Conservation (phyloP, 2,329 filamentous ascomycete genomes). For the Trichoderma citrinoviride region DNA sequence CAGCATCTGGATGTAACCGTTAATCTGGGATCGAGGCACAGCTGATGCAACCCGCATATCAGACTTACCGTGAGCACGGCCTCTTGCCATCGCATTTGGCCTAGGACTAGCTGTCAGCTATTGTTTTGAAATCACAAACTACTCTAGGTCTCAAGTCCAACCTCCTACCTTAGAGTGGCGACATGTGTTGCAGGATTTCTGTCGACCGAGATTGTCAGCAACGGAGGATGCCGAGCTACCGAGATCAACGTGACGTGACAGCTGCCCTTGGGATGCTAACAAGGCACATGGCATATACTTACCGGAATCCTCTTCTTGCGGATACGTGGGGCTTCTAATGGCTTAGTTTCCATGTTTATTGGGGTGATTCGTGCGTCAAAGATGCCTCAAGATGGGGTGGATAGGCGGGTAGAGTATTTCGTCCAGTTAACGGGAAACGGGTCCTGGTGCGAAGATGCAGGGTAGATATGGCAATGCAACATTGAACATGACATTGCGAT, state of each 20-base stretch:
- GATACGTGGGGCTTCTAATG: slow-evolving; percentile 5
- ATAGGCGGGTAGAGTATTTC: not conserved
- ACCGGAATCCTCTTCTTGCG: slow-evolving; percentile 28
- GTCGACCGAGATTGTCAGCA: not conserved
- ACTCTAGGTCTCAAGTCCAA: not conserved
- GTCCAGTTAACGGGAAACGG: not conserved
- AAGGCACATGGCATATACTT: slow-evolving; percentile 5
- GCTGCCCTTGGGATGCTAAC: not conserved
- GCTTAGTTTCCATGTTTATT: not conserved
- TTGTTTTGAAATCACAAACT: not conserved
- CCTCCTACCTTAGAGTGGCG: slow-evolving; percentile 29
- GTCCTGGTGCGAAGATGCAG: not conserved
- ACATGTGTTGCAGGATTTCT: slow-evolving; percentile 32
- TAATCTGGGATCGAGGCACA: slow-evolving; percentile 10
- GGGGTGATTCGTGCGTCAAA: not conserved
- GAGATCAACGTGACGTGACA: slow-evolving; percentile 9
- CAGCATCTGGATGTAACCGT: slow-evolving; percentile 24
- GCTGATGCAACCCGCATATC: not conserved
- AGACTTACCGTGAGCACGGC: slow-evolving; percentile 29
- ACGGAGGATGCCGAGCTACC: not conserved
- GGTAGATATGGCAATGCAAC: slow-evolving; percentile 12
- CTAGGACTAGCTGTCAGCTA: slow-evolving; percentile 10
- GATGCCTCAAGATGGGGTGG: not conserved
- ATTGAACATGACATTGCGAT: not conserved
- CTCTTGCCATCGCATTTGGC: slow-evolving; percentile 29